Base-by-base conservation (phyloP, 2,329 filamentous ascomycete genomes). In the Fusarium euwallaceae region DNA sequence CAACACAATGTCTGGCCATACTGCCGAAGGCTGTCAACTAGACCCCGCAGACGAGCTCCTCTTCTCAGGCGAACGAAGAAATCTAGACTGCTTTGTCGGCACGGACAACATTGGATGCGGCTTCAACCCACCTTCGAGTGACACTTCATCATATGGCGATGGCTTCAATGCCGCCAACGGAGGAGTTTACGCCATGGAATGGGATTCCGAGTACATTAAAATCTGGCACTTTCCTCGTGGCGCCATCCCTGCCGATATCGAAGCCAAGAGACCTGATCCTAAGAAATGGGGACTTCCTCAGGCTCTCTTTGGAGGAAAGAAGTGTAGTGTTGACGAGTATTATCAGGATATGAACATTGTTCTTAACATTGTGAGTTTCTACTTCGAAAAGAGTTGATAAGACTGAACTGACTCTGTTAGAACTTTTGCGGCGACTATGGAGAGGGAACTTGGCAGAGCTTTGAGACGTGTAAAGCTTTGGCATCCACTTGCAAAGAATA, bases 371-470 rank as follows among this genome's bases (percentile, higher is more conserved):
- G 86, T 87, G 59, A 78, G 81, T 78, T 22, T 3, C 9, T 12
- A 7, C 14, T 14, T 55, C 6, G 4, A 8, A 9, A 17, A 9
- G 5, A 12, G 5, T 2, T 8, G 1, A 7, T 10, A 27, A 10
- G 1, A 2, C 9, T 22, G 3, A 7, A 36, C 45, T n/a, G 17
- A 27, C 56, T 48, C 70, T 37, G 67, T 22, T 53, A 88, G 86
- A 87, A 93, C 61, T 94, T 97, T 80, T 97, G 94, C 79, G 94
- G 94, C 29, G 90, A 92, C 77, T 95, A 93, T 87, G 93, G 92
- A 1, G 91, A 82, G 48, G 81, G 80, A 6, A 78, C 83, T 17
- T 88, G 87, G 87, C 81, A 80, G 20, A 75, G 75, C 6, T 75
- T 79, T 14, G 83, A 85, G 17, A 79, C 82, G 16, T 88, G 86